These are phyloP conservation scores for Axilococcus clingmanii DNA, from an alignment of 139 green algal species.

Conservation along the genomic window DNA sequence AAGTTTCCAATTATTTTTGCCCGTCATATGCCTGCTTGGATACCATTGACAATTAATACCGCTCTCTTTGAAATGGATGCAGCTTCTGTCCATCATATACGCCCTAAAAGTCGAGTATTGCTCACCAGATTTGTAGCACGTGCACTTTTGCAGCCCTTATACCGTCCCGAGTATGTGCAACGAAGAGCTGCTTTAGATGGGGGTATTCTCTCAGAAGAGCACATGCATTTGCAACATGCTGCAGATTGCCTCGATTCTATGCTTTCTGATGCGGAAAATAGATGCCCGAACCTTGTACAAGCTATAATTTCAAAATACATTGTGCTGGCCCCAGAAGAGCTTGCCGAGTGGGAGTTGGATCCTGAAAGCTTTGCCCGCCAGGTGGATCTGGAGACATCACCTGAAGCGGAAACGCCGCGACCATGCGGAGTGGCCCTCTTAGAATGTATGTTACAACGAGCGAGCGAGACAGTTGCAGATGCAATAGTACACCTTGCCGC, in stretches of 20 bases:
- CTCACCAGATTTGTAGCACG: constrained; percentile 60
- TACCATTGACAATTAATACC: constrained; percentile 39
- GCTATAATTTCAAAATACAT: constrained; percentile 64
- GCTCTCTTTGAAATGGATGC: constrained; percentile 48
- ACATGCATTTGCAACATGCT: background rate
- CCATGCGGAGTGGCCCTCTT: constrained; percentile 65
- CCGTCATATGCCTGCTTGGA: constrained; percentile 43
- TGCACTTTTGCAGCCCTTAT: constrained; percentile 53
- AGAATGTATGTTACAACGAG: constrained; percentile 63
- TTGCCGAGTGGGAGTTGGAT: constrained; percentile 58
- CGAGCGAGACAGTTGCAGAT: constrained; percentile 28
- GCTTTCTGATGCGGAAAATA: constrained; percentile 9
- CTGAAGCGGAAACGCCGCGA: constrained; percentile 63
- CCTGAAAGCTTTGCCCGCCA: constrained; percentile 31
- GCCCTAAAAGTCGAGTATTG: constrained; percentile 57
- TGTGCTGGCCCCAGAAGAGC: constrained; percentile 55
- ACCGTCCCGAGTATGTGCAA: constrained; percentile 42
- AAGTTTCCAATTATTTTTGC: constrained; percentile 31
- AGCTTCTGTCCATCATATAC: constrained; percentile 22
- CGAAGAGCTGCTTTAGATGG: constrained; percentile 13
- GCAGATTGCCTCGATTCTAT: constrained; percentile 14
- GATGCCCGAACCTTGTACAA: constrained; percentile 28
- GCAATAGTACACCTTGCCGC: constrained; percentile 34
- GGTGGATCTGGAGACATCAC: constrained; percentile 57
- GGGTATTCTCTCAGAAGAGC: background rate